Evolutionary conservation across 176 grass and related monocot genomes (phyloP).

Genomic region (Cenchrus purpureus): DNA sequence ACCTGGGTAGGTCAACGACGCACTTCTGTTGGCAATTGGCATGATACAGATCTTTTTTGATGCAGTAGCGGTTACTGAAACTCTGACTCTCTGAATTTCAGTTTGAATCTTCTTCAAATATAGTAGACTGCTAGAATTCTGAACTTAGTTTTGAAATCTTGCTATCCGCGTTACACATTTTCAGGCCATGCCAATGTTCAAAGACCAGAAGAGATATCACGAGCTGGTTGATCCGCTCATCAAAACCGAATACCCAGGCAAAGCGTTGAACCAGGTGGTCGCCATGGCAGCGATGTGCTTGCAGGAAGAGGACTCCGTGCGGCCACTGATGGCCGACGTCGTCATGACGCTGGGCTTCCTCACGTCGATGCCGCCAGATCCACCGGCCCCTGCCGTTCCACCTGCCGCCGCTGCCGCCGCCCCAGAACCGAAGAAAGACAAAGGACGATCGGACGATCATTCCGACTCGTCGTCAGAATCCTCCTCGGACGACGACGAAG

Average conservation of each 20-base stretch:
- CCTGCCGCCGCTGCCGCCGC: neutral
- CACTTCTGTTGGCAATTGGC: neutral
- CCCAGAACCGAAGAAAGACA: constrained; percentile 16
- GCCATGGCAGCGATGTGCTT: constrained; percentile 96
- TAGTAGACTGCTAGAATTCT: too few species aligned
- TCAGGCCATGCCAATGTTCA: constrained; percentile 87
- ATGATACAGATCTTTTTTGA: neutral
- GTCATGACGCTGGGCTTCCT: constrained; percentile 91
- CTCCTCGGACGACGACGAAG: constrained; percentile 41
- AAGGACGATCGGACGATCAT: neutral
- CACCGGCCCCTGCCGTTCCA: constrained; percentile 24
- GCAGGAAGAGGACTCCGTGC: constrained; percentile 83
- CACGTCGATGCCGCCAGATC: constrained; percentile 39
- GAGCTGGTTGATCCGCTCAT: constrained; percentile 83
- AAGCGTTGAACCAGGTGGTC: constrained; percentile 81
- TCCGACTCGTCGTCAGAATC: constrained; percentile 37
- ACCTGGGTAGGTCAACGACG: constrained; percentile 62
- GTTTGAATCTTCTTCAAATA: neutral
- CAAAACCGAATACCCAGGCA: constrained; percentile 65
- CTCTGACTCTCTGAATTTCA: neutral
- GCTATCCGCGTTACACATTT: neutral
- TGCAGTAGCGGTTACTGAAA: neutral
- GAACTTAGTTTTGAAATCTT: neutral
- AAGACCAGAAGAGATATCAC: constrained; percentile 85
- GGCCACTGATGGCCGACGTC: constrained; percentile 79